Percentiles rank a stretch among this genome's conserved stretches.
These are phyloP conservation scores for Fusarium goolgardi DNA, from an alignment of 2,329 filamentous ascomycete species.

Conservation along the genomic window DNA sequence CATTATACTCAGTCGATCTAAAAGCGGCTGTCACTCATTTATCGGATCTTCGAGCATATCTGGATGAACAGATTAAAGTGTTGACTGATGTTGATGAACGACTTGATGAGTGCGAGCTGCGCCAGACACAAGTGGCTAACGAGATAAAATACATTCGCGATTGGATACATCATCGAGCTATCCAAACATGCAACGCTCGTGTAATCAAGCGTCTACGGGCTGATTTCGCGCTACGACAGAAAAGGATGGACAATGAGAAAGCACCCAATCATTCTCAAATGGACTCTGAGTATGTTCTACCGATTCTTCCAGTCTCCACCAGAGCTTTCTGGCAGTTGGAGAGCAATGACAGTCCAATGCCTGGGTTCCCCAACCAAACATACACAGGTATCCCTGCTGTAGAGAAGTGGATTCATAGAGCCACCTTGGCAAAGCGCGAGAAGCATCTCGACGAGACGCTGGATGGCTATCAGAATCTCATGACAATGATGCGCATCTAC, in stretches of 20 bases:
- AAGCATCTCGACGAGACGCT: slow-evolving; percentile 18
- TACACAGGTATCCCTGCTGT: slow-evolving; percentile 24
- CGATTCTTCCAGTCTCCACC: slow-evolving; percentile 19
- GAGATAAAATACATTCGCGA: neutral
- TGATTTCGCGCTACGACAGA: neutral
- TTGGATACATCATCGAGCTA: slow-evolving; percentile 11
- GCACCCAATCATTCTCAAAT: neutral
- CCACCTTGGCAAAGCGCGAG: neutral
- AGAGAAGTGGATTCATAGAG: slow-evolving; percentile 7
- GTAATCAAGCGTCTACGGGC: slow-evolving; percentile 1
- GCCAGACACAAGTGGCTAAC: neutral
- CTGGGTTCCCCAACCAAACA: neutral
- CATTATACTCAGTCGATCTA: neutral
- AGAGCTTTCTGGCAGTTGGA: slow-evolving; percentile 22
- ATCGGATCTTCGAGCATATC: neutral
- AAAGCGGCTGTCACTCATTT: neutral
- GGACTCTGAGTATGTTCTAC: neutral
- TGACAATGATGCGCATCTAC: slow-evolving; percentile 11
- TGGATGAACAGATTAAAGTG: neutral
- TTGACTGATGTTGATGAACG: neutral
- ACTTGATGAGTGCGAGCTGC: neutral
- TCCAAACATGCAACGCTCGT: slow-evolving; percentile 1
- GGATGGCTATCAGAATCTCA: neutral
- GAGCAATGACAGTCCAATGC: accelerated
- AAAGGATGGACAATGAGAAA: neutral